Evolutionary conservation across 139 green algal species (phyloP), one percentile per base, ranked within the genome.

Genomic region (Chlamydomonas urium): DNA sequence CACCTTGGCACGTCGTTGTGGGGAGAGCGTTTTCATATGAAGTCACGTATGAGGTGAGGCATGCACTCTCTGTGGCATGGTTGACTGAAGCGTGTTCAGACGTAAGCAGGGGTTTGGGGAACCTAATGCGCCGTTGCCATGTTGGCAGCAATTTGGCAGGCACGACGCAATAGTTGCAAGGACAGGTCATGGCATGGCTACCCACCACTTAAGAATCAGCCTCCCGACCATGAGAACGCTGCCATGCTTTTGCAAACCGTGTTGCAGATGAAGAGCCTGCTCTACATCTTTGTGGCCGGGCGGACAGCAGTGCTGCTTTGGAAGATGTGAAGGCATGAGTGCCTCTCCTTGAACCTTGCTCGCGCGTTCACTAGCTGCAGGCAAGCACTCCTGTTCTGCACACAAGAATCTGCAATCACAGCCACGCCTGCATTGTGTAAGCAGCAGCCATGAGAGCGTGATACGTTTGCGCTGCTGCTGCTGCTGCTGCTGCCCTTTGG

Each of bases 241-340:
- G 14, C 14, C 10, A 50, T 50, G 42, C 53, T 63, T 6, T n/a
- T n/a, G 17, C 21, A 17, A 56, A 26, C 17, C 45, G 21, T 28
- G 10, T 0, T 86, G 65, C 81, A 94, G 89, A 78, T 90, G 66
- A 90, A 91, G 57, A 92, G 93, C 76, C 75, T 96, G 23, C 77
- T 97, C 31, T 90, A 97, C 80, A 72, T 97, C 3, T 95, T 86
- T 66, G 82, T 94, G 0, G 88, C 83, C 0, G 91, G 91, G 8
- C 86, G 84, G 3, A 94, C 85, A 35, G 91, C 88, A 0, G 87
- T 96, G 26, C 71, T 97, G 56, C 47, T 94, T 0, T 97, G 91
- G 91, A 97, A 97, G 75, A 86, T 93, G 76, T 95, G 63, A 78
- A 65, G n/a, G n/a, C n/a, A n/a, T n/a, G n/a, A n/a, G n/a, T n/a